Conservation (phyloP, 495 filamentous ascomycete genomes). For the Gamarada debralockiae region DNA sequence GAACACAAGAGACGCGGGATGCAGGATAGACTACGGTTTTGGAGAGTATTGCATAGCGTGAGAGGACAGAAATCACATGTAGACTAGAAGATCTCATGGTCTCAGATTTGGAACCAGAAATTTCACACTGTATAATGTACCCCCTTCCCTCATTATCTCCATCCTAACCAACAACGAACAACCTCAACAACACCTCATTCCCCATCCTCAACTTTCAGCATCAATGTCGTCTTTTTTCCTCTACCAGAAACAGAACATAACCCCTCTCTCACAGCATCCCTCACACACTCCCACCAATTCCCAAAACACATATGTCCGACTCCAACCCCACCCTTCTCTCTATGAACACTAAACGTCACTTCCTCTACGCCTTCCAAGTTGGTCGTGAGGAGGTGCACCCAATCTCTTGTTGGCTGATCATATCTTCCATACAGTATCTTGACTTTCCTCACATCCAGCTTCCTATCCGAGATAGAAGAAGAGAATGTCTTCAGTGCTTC, state of each 20-base stretch:
- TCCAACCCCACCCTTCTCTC: neutral
- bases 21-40: too few relatives aligned
- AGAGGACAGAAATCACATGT: slow-evolving; percentile 2
- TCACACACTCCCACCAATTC: slow-evolving; percentile 2
- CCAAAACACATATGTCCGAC: neutral
- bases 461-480: neutral
- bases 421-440: neutral
- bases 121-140: neutral
- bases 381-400: slow-evolving; percentile 1
- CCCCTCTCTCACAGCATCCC: slow-evolving; percentile 11
- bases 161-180: neutral
- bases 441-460: too few relatives aligned
- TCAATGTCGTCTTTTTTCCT: neutral
- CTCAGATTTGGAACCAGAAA: neutral
- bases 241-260: neutral
- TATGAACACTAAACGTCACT: slow-evolving; percentile 1
- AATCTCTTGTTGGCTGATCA: slow-evolving; percentile 1
- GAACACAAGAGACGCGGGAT: neutral
- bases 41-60: slow-evolving; percentile 11
- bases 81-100: slow-evolving; percentile 16
- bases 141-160: neutral
- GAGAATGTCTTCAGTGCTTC: neutral
- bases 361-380: neutral
- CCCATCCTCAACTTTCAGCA: neutral
- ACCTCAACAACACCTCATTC: neutral